Percentiles rank a stretch among this genome's conserved stretches.
Conservation (phyloP, 768 basidiomycete species). For the Mycena maculata region DNA sequence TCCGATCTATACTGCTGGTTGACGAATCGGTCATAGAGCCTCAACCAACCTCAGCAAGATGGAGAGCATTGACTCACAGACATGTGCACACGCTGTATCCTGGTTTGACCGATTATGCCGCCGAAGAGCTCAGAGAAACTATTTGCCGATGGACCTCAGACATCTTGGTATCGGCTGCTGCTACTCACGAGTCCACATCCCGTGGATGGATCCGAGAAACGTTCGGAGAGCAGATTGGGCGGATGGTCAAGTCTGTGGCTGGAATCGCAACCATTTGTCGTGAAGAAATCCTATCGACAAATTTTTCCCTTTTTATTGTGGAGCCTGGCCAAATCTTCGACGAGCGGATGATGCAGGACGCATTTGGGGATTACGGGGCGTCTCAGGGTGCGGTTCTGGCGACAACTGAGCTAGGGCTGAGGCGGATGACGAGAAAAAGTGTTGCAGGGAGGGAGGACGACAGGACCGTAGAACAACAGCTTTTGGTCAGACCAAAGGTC, state of each 20-base stretch:
- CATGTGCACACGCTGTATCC: slow-evolving; percentile 78
- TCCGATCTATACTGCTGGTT: slow-evolving; percentile 6
- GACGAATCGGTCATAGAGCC: slow-evolving; percentile 59
- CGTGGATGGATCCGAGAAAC: slow-evolving; percentile 56
- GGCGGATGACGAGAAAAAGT: slow-evolving; percentile 67
- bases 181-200: slow-evolving; percentile 51
- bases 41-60: slow-evolving; percentile 81
- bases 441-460: slow-evolving; percentile 46
- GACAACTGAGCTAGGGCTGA: slow-evolving; percentile 78
- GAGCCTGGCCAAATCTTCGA: slow-evolving; percentile 66
- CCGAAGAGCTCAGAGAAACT: slow-evolving; percentile 79
- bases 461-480: slow-evolving; percentile 64
- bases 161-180: slow-evolving; percentile 71
- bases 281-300: slow-evolving; percentile 83
- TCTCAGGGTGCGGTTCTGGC: slow-evolving; percentile 67
- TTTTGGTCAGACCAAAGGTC: slow-evolving; percentile 79
- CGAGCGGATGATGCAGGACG: slow-evolving; percentile 65
- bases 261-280: slow-evolving; percentile 71
- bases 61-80: slow-evolving; percentile 79
- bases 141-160: slow-evolving; percentile 80
- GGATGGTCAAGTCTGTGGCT: slow-evolving; percentile 73
- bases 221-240: slow-evolving; percentile 70
- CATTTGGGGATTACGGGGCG: slow-evolving; percentile 69
- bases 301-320: slow-evolving; percentile 75
- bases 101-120: slow-evolving; percentile 70